Conservation (phyloP, 768 basidiomycete species). For the Podaxis sp. region DNA sequence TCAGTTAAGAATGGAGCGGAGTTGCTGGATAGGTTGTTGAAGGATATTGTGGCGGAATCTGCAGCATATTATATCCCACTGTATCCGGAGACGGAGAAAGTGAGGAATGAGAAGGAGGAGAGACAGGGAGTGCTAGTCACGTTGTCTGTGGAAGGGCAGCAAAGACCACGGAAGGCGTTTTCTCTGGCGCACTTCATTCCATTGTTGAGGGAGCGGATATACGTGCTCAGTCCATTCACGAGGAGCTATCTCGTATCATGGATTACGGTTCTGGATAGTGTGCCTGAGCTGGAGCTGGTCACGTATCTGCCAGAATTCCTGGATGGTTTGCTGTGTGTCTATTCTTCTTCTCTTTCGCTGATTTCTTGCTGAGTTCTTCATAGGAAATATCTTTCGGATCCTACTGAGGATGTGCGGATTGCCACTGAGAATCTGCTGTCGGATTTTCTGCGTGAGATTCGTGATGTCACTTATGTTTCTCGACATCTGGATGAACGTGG, state of each 20-base stretch:
- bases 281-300: slow-evolving; percentile 94
- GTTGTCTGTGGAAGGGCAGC: slow-evolving; percentile 47
- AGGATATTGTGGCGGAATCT: slow-evolving; percentile 96
- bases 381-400: slow-evolving; percentile 95
- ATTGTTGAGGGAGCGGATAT: slow-evolving; percentile 86
- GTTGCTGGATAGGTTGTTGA: slow-evolving; percentile 91
- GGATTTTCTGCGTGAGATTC: slow-evolving; percentile 88
- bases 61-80: slow-evolving; percentile 93
- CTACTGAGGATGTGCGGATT: slow-evolving; percentile 87
- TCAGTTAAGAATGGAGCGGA: slow-evolving; percentile 99
- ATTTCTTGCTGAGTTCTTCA: neutral
- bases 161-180: slow-evolving; percentile 72
- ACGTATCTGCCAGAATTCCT: slow-evolving; percentile 93
- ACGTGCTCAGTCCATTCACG: slow-evolving; percentile 94
- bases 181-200: slow-evolving; percentile 95
- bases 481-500: slow-evolving; percentile 59
- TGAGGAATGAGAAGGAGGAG: slow-evolving; percentile 54
- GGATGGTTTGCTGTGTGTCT: slow-evolving; percentile 84
- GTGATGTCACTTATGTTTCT: slow-evolving; percentile 75
- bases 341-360: slow-evolving; percentile 8
- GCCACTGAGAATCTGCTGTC: slow-evolving; percentile 87
- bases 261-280: slow-evolving; percentile 93
- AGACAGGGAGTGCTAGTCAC: slow-evolving; percentile 60
- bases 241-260: slow-evolving; percentile 95
- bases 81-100: slow-evolving; percentile 74